Evolutionary conservation across 345 rosid species (phyloP).

Genomic region (Hibiscus syriacus): DNA sequence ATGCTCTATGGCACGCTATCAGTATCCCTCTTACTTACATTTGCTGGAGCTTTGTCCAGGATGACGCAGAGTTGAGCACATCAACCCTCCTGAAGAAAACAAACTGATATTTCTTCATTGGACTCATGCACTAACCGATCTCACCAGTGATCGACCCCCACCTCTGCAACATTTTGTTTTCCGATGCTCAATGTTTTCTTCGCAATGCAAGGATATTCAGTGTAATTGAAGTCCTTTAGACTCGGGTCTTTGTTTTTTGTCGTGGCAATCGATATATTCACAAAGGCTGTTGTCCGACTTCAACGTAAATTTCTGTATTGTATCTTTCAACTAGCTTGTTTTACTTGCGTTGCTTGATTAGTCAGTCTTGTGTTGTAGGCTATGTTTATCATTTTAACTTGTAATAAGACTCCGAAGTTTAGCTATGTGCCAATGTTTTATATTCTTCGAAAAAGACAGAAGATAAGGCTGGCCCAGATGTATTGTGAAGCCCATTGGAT

Average conservation of each 20-base stretch:
- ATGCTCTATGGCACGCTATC: conserved; percentile 62
- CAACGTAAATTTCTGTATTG: neutral
- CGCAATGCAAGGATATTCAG: conserved; percentile 1
- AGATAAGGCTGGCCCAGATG: neutral
- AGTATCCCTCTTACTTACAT: conserved; percentile 65
- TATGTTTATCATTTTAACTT: neutral
- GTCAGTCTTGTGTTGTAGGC: neutral
- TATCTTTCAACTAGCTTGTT: neutral
- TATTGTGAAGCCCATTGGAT: neutral
- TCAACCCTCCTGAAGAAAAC: conserved; percentile 48
- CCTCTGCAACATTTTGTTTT: conserved; percentile 1
- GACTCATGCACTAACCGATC: conserved; percentile 5
- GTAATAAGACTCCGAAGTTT: neutral
- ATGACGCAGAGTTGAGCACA: conserved; percentile 71
- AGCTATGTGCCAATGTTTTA: neutral
- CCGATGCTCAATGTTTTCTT: conserved; percentile 10
- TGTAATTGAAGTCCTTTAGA: conserved; percentile 7
- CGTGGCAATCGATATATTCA: conserved; percentile 3
- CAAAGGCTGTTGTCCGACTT: neutral
- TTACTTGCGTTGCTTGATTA: conserved; percentile 3
- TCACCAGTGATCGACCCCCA: neutral
- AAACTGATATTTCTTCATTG: conserved; percentile 31
- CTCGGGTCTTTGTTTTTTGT: conserved; percentile 7
- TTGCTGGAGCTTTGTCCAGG: conserved; percentile 86
- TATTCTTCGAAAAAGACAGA: no score